phyloP scores from a whole-genome alignment of 1,139 yeast genomes.

The Kodamaea sp. region DNA sequence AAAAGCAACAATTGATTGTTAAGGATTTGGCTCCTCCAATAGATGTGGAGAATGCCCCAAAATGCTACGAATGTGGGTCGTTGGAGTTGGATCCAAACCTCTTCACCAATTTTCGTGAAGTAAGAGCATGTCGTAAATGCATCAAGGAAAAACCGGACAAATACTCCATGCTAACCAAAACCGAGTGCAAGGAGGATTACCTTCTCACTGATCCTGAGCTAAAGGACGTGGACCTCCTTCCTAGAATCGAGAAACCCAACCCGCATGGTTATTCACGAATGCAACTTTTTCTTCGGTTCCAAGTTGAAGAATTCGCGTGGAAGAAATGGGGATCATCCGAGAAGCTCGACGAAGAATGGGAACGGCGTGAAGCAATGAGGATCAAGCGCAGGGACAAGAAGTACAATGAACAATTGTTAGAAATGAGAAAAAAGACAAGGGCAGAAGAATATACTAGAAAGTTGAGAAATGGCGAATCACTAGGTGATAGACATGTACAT shows the following conservation, averaged over 20 bases:
- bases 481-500: constrained; percentile 65
- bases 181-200: constrained; percentile 93
- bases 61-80: constrained; percentile 79
- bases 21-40: constrained; percentile 67
- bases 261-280: constrained; percentile 93
- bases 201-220: constrained; percentile 90
- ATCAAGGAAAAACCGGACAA: constrained; percentile 76
- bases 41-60: constrained; percentile 71
- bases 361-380: constrained; percentile 71
- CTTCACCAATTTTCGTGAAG: constrained; percentile 62
- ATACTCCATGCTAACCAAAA: constrained; percentile 86
- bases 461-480: constrained; percentile 55
- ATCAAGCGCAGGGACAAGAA: constrained; percentile 75
- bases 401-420: constrained; percentile 71
- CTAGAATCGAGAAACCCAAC: constrained; percentile 85
- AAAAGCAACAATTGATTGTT: constrained; percentile 37
- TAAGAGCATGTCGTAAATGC: constrained; percentile 79
- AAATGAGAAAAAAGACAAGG: constrained; percentile 87
- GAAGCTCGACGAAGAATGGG: constrained; percentile 90
- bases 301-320: constrained; percentile 89
- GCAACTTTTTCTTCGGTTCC: constrained; percentile 88
- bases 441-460: constrained; percentile 87
- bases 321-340: constrained; percentile 95
- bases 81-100: constrained; percentile 78
- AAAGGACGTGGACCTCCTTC: constrained; percentile 64